These are phyloP conservation scores for Chalaropsis ovoidea DNA, from an alignment of 2,329 filamentous ascomycete genomes.

Conservation along the genomic window DNA sequence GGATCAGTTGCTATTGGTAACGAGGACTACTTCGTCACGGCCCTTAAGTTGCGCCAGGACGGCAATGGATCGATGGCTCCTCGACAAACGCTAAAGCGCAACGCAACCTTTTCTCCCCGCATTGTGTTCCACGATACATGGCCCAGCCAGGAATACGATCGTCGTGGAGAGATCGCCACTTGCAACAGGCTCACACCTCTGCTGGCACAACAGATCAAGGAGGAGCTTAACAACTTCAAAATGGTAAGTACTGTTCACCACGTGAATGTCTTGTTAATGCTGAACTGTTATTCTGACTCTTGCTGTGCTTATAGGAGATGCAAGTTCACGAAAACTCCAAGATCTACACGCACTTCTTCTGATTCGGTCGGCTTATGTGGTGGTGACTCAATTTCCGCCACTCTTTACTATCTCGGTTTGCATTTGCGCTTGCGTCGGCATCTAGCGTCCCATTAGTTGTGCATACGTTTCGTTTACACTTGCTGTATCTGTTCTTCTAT, in stretches of 20 bases:
- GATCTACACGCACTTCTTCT: constrained; percentile 99
- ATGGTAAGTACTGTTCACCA: constrained; percentile 55
- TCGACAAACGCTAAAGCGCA: constrained; percentile 52
- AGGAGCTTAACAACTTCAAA: constrained; percentile 98
- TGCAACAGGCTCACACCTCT: constrained; percentile 96
- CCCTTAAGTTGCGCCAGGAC: constrained; percentile 61
- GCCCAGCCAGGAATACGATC: constrained; percentile 91
- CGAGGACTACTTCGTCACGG: constrained; percentile 83
- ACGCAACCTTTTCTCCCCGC: constrained; percentile 74
- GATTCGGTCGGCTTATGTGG: constrained; percentile 40
- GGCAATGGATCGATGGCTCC: constrained; percentile 76
- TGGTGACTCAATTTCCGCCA: background rate
- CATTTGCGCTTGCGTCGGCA: constrained; percentile 2
- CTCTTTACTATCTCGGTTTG: constrained; percentile 15
- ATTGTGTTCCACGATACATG: constrained; percentile 95
- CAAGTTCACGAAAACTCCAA: constrained; percentile 98
- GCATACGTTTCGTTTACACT: constrained; percentile 1
- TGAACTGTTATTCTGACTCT: background rate
- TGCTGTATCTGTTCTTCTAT: constrained; percentile 14
- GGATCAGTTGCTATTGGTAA: constrained; percentile 65
- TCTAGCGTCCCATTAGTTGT: background rate
- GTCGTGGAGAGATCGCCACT: constrained; percentile 88
- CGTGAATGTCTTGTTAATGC: background rate
- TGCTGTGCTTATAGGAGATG: constrained; percentile 63
- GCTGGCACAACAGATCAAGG: constrained; percentile 97